These are phyloP conservation scores for Kwoniella bestiolae DNA, from an alignment of 768 basidiomycete genomes.

Conservation along the genomic window DNA sequence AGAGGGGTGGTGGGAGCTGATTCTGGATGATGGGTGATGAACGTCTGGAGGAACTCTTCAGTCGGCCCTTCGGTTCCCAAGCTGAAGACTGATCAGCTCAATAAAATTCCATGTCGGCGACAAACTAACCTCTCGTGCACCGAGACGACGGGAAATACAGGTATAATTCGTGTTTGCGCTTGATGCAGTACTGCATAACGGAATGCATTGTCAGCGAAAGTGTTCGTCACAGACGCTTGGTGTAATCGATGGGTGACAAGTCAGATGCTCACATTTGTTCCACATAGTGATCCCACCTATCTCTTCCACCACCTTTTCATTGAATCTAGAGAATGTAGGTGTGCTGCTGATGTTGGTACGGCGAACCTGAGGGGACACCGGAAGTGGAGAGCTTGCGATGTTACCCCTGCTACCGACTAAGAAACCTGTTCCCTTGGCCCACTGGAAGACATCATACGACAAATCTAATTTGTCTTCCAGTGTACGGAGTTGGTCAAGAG, in stretches of 20 bases:
- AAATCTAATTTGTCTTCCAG: conserved; percentile 9
- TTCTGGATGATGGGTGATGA: conserved; percentile 10
- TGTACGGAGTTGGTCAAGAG: background rate
- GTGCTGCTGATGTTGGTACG: background rate
- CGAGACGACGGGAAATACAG: conserved; percentile 11
- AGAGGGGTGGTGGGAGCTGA: background rate
- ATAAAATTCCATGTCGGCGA: background rate
- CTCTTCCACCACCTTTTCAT: conserved; percentile 6
- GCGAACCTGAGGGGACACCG: background rate
- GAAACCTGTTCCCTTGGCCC: conserved; percentile 5
- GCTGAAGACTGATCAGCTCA: background rate
- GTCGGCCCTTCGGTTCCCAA: conserved; percentile 10
- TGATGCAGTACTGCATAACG: conserved; percentile 1
- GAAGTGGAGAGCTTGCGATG: background rate
- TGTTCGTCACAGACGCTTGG: too few species aligned
- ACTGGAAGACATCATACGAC: conserved; percentile 1
- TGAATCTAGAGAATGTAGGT: conserved; percentile 8
- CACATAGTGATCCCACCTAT: conserved; percentile 6
- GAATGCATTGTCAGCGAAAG: too few species aligned
- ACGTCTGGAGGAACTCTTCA: conserved; percentile 10
- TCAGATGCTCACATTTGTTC: conserved; percentile 13
- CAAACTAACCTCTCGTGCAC: conserved; percentile 16
- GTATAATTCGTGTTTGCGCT: conserved; percentile 2
- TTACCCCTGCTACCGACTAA: conserved; percentile 5
- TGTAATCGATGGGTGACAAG: too few species aligned